Evolutionary conservation across 768 basidiomycete genomes (phyloP).

Genomic region (Clitopilus passeckerianus): DNA sequence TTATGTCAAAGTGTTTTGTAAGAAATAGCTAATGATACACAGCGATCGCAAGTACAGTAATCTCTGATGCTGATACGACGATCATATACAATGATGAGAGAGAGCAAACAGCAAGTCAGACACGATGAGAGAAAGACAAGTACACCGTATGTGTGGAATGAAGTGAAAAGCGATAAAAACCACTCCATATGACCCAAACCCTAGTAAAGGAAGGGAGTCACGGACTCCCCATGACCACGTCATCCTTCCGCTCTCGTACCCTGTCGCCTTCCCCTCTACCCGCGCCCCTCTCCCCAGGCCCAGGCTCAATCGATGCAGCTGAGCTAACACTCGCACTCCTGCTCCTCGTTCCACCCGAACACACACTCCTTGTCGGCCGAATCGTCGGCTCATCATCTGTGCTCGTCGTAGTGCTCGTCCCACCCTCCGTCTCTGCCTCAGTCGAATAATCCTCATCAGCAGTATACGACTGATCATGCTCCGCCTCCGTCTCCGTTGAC

Average conservation of each 20-base stretch:
- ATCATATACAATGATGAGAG: too few relatives aligned
- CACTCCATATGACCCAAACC: too few relatives aligned
- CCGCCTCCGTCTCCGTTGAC: slow-evolving; percentile 46
- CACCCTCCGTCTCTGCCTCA: slow-evolving; percentile 45
- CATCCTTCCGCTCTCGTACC: not conserved
- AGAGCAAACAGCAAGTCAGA: too few relatives aligned
- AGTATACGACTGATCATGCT: slow-evolving; percentile 33
- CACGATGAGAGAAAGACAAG: too few relatives aligned
- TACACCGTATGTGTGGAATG: too few relatives aligned
- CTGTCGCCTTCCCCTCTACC: slow-evolving; percentile 11
- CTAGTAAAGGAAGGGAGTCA: not conserved
- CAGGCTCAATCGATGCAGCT: slow-evolving; percentile 2
- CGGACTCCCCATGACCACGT: slow-evolving; percentile 7
- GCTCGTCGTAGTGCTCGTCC: slow-evolving; percentile 38
- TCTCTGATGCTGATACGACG: too few relatives aligned
- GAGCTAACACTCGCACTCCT: not conserved
- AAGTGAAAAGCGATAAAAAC: too few relatives aligned
- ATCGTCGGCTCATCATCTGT: slow-evolving; percentile 87
- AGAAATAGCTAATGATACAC: too few relatives aligned
- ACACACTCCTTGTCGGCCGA: slow-evolving; percentile 23
- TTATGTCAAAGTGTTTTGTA: too few relatives aligned
- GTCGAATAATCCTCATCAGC: slow-evolving; percentile 31
- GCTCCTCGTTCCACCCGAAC: not conserved
- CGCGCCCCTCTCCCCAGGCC: slow-evolving; percentile 17
- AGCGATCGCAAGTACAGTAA: too few relatives aligned